These are phyloP conservation scores for Picochlorum costavermella DNA, from an alignment of 139 green algal species.

Conservation along the genomic window DNA sequence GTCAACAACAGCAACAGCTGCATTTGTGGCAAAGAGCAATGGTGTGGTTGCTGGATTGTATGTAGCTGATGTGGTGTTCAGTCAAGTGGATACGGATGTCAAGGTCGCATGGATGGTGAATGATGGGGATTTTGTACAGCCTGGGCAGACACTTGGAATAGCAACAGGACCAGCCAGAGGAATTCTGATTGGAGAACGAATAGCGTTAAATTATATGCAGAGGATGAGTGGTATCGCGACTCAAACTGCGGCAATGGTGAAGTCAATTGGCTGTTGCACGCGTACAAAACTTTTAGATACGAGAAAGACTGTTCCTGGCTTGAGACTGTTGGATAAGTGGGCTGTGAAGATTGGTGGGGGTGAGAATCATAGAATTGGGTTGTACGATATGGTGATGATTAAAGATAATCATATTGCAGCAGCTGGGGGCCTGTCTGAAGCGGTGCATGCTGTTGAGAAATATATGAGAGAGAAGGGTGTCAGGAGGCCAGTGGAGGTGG, in stretches of 20 bases:
- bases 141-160: constrained; percentile 51
- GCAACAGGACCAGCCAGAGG: constrained; percentile 59
- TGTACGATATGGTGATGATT: constrained; percentile 99
- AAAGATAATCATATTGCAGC: constrained; percentile 99
- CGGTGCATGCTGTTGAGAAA: constrained; percentile 40
- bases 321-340: constrained; percentile 97
- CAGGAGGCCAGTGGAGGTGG: constrained; percentile 68
- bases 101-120: constrained; percentile 41
- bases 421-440: constrained; percentile 74
- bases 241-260: constrained; percentile 65
- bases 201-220: constrained; percentile 99
- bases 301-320: constrained; percentile 87
- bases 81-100: constrained; percentile 65
- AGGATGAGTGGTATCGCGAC: constrained; percentile 88
- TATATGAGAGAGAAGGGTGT: constrained; percentile 46
- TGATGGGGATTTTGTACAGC: constrained; percentile 46
- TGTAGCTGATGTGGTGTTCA: constrained; percentile 76
- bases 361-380: constrained; percentile 69
- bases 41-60: constrained; percentile 81
- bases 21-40: constrained; percentile 85
- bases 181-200: constrained; percentile 89
- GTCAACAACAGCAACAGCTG: constrained; percentile 53
- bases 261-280: constrained; percentile 16
- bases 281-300: constrained; percentile 77
- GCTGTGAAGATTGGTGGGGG: constrained; percentile 83